Evolutionary conservation across 2,329 filamentous ascomycete genomes (phyloP).

Genomic region (Thelonectria blattea): DNA sequence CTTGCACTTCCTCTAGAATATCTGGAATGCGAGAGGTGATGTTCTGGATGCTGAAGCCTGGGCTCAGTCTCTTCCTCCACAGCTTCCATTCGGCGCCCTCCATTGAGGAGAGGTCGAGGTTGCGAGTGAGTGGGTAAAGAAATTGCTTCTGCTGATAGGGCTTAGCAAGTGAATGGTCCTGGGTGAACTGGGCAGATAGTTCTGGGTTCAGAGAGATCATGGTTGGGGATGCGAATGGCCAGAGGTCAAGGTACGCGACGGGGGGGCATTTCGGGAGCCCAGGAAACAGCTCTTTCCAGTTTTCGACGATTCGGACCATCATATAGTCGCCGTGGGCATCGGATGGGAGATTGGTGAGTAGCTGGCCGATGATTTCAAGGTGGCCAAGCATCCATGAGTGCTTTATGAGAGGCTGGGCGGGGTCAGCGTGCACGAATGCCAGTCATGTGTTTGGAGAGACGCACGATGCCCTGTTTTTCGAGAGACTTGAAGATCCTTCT

Average conservation of each 20-base stretch:
- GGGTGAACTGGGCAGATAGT: slow-evolving; percentile 31
- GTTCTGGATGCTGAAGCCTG: slow-evolving; percentile 47
- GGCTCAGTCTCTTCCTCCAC: slow-evolving; percentile 44
- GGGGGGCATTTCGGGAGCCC: slow-evolving; percentile 33
- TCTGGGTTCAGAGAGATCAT: slow-evolving; percentile 29
- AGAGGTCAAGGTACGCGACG: slow-evolving; percentile 38
- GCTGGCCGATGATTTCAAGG: slow-evolving; percentile 21
- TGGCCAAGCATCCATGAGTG: slow-evolving; percentile 31
- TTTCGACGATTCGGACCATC: slow-evolving; percentile 23
- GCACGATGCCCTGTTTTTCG: neutral
- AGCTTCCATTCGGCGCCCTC: slow-evolving; percentile 39
- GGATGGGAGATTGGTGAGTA: slow-evolving; percentile 19
- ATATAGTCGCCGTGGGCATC: slow-evolving; percentile 28
- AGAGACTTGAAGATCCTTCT: slow-evolving; percentile 3
- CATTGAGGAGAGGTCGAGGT: slow-evolving; percentile 41
- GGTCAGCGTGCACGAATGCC: neutral
- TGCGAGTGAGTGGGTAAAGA: slow-evolving; percentile 40
- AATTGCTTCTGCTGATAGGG: slow-evolving; percentile 38
- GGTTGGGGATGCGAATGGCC: slow-evolving; percentile 34
- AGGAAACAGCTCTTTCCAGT: slow-evolving; percentile 28
- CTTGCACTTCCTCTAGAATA: slow-evolving; percentile 45
- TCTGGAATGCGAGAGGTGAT: slow-evolving; percentile 44
- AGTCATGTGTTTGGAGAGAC: neutral
- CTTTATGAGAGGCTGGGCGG: slow-evolving; percentile 25
- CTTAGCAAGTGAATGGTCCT: slow-evolving; percentile 30